A percentile compares a stretch with the other conserved stretches of the same genome.
Conservation (phyloP, 2,329 filamentous ascomycete species). For the Epichloe gansuensis region DNA sequence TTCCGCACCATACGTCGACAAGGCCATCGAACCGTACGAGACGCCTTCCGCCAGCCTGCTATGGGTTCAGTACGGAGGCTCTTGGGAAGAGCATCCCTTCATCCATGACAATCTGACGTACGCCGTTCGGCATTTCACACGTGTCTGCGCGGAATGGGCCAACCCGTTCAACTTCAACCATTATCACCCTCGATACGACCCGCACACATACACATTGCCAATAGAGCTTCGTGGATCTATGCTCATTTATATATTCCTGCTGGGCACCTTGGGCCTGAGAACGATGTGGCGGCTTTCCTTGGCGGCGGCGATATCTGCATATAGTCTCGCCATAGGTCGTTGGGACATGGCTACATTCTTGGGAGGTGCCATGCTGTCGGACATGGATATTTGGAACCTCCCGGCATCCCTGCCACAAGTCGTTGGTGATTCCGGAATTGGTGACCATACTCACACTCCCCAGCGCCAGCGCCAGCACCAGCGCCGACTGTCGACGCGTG, state of each 20-base stretch:
- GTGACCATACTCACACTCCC: not conserved
- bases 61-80: slow-evolving; percentile 27
- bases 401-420: not conserved
- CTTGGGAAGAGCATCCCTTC: slow-evolving; percentile 29
- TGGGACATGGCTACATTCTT: slow-evolving; percentile 31
- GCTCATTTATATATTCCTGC: slow-evolving; percentile 27
- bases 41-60: slow-evolving; percentile 11
- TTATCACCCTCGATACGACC: slow-evolving; percentile 28
- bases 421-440: not conserved
- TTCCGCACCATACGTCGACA: too few species aligned
- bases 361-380: slow-evolving; percentile 24
- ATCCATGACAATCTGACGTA: slow-evolving; percentile 26
- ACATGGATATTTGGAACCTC: slow-evolving; percentile 20
- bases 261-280: slow-evolving; percentile 25
- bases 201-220: slow-evolving; percentile 29
- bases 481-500: not conserved
- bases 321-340: slow-evolving; percentile 22
- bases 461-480: not conserved
- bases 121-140: slow-evolving; percentile 25
- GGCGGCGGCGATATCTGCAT: slow-evolving; percentile 18
- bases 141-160: slow-evolving; percentile 26
- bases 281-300: slow-evolving; percentile 21
- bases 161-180: slow-evolving; percentile 29
- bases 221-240: slow-evolving; percentile 30
- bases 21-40: slow-evolving; percentile 1